Conservation (phyloP, 257 asterid genomes). For the Solanum virginianum region DNA sequence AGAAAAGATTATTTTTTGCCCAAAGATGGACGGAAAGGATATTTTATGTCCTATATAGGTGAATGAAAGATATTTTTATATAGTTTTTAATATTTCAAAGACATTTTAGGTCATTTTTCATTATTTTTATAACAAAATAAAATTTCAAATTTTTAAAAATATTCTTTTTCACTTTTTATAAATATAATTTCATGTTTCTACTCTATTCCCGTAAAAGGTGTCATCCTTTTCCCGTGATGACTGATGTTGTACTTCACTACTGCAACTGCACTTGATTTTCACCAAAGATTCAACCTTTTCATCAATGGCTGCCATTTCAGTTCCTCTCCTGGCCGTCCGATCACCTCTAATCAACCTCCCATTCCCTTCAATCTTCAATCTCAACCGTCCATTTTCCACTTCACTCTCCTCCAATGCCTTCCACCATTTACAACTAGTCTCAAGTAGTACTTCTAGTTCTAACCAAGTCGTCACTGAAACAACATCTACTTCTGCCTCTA, state of each 20-base stretch:
- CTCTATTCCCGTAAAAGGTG: background rate
- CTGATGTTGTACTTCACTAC: background rate
- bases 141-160: too few species aligned
- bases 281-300: background rate
- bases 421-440: slow-evolving; percentile 5
- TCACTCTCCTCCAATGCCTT: slow-evolving; percentile 1
- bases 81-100: too few species aligned
- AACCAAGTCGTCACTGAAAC: slow-evolving; percentile 1
- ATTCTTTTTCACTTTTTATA: too few species aligned
- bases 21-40: too few species aligned
- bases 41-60: too few species aligned
- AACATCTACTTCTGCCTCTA: background rate
- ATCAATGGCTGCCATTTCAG: slow-evolving; percentile 21
- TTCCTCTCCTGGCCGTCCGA: slow-evolving; percentile 8
- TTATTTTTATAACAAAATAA: too few species aligned
- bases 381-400: slow-evolving; percentile 1
- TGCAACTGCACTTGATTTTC: background rate
- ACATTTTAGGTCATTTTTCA: too few species aligned
- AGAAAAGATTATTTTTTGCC: too few species aligned
- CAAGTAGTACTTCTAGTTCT: background rate
- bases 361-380: background rate
- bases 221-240: background rate
- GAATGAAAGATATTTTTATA: too few species aligned
- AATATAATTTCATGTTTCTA: too few species aligned
- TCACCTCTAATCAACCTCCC: background rate